Evolutionary conservation across 2,329 filamentous ascomycete genomes (phyloP), one percentile per base, ranked within the genome.

Genomic region (Ophiostoma sp.): DNA sequence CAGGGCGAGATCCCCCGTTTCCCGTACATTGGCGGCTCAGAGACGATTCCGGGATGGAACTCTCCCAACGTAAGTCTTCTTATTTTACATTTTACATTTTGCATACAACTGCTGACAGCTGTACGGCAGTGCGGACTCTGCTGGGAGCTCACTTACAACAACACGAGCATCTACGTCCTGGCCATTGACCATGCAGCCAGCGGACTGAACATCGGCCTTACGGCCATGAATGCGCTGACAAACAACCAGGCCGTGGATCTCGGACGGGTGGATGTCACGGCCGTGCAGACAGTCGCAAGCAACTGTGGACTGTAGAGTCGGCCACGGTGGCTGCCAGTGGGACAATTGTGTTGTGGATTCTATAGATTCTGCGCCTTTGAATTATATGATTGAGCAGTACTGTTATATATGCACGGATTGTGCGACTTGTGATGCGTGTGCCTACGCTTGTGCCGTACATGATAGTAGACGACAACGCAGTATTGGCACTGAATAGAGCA

Each of bases 101-200:
- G 23, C 36, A 20, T 15, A 31, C 20, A n/a, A 13, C 31, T 35
- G 54, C 67, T 68, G 54, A 68, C 52, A 20, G 7, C 33, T n/a
- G 20, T 13, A 20, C n/a, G 72, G n/a, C 75, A 81, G 77, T 89
- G 87, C 79, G 87, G 87, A 67, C 83, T 81, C 39, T 89, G 87
- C 82, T 89, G 84, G 82, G 75, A 79, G 71, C 79, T 88, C 70
- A 81, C 79, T 17, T 89, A 83, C 77, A 79, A 82, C 57, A 82
- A 82, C 72, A 79, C 77, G 71, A 83, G 68, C 72, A 89, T 78
- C 87, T 89, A 92, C 73, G 96, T 97, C 69, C 83, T 97, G n/a
- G 94, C 94, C 15, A 86, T 97, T 20, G 97, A 97, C 79, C 97
- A 98, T 78, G 96, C 94, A 20, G 85, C 96, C 52, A 93, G 93